A percentile compares a stretch with the other conserved stretches of the same genome.
These are phyloP conservation scores for Heimioporus sp. DNA, from an alignment of 768 basidiomycete species.

Conservation along the genomic window DNA sequence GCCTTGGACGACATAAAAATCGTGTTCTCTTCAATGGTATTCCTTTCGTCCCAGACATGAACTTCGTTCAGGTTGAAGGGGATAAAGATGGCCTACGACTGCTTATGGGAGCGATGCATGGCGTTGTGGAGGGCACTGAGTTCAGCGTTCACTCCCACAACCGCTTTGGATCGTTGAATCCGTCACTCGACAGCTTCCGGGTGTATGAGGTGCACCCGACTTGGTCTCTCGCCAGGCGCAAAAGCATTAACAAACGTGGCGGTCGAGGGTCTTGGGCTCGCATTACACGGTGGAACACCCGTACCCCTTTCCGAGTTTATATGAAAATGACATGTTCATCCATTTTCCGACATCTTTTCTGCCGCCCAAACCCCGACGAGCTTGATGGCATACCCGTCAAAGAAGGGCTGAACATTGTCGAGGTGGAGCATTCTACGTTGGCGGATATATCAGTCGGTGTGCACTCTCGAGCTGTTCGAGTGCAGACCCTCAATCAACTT, in stretches of 20 bases:
- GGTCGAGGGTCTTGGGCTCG: slow-evolving; percentile 52
- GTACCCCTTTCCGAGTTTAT: slow-evolving; percentile 52
- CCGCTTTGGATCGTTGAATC: slow-evolving; percentile 55
- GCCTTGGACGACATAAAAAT: slow-evolving; percentile 46
- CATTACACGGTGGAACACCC: slow-evolving; percentile 54
- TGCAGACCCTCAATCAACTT: slow-evolving; percentile 47
- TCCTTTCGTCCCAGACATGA: slow-evolving; percentile 51
- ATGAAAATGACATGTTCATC: slow-evolving; percentile 47
- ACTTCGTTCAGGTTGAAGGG: slow-evolving; percentile 44
- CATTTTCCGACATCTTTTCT: slow-evolving; percentile 46
- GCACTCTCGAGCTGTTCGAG: slow-evolving; percentile 36
- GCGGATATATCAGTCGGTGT: slow-evolving; percentile 54
- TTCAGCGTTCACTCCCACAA: slow-evolving; percentile 64
- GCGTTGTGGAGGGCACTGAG: slow-evolving; percentile 61
- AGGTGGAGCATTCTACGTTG: slow-evolving; percentile 40
- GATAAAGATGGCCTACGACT: slow-evolving; percentile 45
- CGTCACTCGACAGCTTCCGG: slow-evolving; percentile 46
- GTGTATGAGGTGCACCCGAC: slow-evolving; percentile 56
- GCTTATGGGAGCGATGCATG: slow-evolving; percentile 59
- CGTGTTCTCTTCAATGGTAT: slow-evolving; percentile 54
- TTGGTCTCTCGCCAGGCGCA: slow-evolving; percentile 52
- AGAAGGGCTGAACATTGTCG: slow-evolving; percentile 44
- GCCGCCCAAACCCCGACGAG: slow-evolving; percentile 29
- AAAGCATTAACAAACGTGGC: slow-evolving; percentile 32
- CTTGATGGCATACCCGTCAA: slow-evolving; percentile 33